Conservation (phyloP, 371 early-diverging fungal species). For the Coemansia sp. region DNA sequence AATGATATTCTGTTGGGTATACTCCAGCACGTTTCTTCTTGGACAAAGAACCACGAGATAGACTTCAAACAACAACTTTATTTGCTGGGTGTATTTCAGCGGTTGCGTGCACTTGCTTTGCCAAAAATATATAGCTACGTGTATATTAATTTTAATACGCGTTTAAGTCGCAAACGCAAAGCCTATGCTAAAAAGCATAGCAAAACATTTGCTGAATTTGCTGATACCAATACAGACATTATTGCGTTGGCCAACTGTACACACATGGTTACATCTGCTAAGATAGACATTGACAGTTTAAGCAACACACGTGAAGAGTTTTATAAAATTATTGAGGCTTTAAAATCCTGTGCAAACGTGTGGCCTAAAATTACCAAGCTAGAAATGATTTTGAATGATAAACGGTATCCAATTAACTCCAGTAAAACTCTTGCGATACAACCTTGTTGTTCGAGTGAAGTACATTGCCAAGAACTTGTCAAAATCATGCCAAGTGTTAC, state of each 20-base stretch:
- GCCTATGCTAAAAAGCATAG: background rate
- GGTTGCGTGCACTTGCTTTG: background rate
- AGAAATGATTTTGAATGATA: no score
- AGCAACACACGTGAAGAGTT: no score
- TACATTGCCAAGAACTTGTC: no score
- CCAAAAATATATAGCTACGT: background rate
- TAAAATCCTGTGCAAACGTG: no score
- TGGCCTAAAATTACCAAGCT: no score
- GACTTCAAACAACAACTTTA: background rate
- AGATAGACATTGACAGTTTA: no score
- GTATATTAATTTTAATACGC: background rate
- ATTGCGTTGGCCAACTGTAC: background rate
- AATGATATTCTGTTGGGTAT: background rate
- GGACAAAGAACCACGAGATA: background rate
- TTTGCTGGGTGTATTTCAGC: background rate
- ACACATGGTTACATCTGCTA: background rate
- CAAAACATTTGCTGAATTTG: background rate
- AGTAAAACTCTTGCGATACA: no score
- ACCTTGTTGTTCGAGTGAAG: no score
- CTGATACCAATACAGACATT: background rate
- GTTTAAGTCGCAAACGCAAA: no score
- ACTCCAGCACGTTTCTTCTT: background rate
- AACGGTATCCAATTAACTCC: no score
- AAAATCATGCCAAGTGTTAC: no score
- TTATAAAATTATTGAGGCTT: no score